Evolutionary conservation across 129 eudicot genomes (phyloP).

Genomic region (Smallanthus sonchifolius): DNA sequence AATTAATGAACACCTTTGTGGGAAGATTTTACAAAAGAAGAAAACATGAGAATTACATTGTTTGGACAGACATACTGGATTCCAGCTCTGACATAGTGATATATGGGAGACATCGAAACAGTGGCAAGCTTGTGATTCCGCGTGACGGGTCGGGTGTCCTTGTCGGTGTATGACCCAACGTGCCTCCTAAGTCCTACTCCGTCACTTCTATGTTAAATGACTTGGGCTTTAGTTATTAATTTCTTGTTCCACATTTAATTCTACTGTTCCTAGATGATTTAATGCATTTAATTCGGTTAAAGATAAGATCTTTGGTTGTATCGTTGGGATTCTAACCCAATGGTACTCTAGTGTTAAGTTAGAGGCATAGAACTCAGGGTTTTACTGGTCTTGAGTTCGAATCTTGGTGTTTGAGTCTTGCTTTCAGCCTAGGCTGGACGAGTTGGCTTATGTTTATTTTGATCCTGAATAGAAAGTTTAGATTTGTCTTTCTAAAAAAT

Average conservation of each 20-base stretch:
- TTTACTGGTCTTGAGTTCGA: no score
- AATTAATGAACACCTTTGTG: not conserved
- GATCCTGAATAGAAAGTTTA: no score
- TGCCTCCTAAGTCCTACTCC: not conserved
- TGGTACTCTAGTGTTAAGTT: no score
- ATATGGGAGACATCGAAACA: slow-evolving; percentile 3
- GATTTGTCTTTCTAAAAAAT: no score
- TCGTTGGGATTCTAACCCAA: no score
- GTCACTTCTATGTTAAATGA: slow-evolving; percentile 4
- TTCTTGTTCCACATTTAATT: not conserved
- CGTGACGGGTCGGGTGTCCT: slow-evolving; percentile 22
- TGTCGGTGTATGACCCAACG: slow-evolving; percentile 2
- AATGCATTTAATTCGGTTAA: not conserved
- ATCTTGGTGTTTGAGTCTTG: no score
- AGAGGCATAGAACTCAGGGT: no score
- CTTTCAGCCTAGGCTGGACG: no score
- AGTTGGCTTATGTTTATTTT: no score
- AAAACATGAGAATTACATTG: not conserved
- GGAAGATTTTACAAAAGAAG: not conserved
- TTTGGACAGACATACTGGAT: slow-evolving; percentile 4
- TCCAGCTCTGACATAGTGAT: slow-evolving; percentile 5
- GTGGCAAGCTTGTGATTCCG: slow-evolving; percentile 13
- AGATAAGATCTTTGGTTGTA: no score
- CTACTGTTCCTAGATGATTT: not conserved
- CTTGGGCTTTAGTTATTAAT: slow-evolving; percentile 3